A percentile compares a stretch with the other conserved stretches of the same genome.
These are phyloP conservation scores for Aspergillus candidus DNA, from an alignment of 2,329 filamentous ascomycete species.

Conservation along the genomic window DNA sequence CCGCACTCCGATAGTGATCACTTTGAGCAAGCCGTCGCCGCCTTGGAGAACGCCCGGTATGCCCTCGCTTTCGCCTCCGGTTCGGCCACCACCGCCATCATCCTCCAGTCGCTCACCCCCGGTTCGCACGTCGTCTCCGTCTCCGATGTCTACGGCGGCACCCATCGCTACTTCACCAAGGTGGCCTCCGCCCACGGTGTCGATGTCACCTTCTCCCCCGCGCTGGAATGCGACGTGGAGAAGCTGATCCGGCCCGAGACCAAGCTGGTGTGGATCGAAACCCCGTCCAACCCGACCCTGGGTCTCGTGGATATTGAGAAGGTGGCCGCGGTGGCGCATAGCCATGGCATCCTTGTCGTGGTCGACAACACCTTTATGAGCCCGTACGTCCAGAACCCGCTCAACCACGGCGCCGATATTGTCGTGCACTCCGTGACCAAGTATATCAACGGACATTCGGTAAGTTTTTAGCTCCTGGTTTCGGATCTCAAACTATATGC, in stretches of 20 bases:
- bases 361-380: conserved; percentile 98
- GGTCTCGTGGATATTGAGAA: conserved; percentile 87
- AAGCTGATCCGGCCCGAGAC: conserved; percentile 82
- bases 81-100: conserved; percentile 85
- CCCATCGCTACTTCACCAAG: conserved; percentile 97
- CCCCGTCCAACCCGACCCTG: conserved; percentile 88
- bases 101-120: conserved; percentile 84
- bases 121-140: conserved; percentile 94
- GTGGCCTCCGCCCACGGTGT: conserved; percentile 93
- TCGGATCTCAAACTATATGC: no score
- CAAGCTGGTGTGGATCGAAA: conserved; percentile 95
- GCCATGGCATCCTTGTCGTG: conserved; percentile 87
- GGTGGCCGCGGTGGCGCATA: conserved; percentile 75
- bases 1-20: conserved; percentile 55
- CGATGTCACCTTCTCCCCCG: conserved; percentile 86
- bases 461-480: conserved; percentile 19
- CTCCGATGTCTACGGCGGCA: conserved; percentile 95
- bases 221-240: conserved; percentile 81
- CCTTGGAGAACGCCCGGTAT: conserved; percentile 85
- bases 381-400: conserved; percentile 93
- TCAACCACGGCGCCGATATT: conserved; percentile 91
- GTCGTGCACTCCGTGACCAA: conserved; percentile 97
- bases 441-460: conserved; percentile 93
- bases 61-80: conserved; percentile 93
- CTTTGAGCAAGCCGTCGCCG: conserved; percentile 86